A percentile compares a stretch with the other conserved stretches of the same genome.
Conservation (phyloP, 495 filamentous ascomycete genomes). For the Symbiotaphrina buchneri region DNA sequence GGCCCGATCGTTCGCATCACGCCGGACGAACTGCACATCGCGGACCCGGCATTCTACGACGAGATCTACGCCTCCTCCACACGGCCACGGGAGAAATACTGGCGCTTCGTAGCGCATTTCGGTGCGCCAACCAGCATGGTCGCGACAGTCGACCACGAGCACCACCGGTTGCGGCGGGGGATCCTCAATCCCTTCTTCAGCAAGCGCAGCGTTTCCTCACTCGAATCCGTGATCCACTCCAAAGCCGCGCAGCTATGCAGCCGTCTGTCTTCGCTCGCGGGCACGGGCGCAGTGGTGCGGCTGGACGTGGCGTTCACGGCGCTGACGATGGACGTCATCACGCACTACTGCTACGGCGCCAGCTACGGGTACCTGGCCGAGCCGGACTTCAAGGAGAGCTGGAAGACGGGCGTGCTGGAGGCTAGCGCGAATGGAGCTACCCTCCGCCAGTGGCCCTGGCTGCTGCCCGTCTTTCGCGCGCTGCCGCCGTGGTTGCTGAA, state of each 20-base stretch:
- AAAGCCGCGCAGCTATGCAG: conserved; percentile 14
- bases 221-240: conserved; percentile 13
- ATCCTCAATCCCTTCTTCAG: conserved; percentile 16
- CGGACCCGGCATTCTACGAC: conserved; percentile 16
- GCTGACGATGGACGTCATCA: conserved; percentile 19
- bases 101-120: no score
- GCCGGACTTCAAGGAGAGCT: conserved; percentile 13
- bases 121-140: no score
- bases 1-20: conserved; percentile 16
- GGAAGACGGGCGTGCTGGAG: conserved; percentile 7
- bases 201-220: conserved; percentile 9
- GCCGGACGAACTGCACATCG: conserved; percentile 18
- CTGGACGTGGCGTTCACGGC: conserved; percentile 15
- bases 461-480: conserved; percentile 9
- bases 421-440: conserved; percentile 6
- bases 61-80: conserved; percentile 14
- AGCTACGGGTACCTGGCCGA: conserved; percentile 14
- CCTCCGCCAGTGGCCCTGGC: conserved; percentile 12
- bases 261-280: conserved; percentile 13
- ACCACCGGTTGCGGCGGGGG: conserved; percentile 12
- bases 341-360: conserved; percentile 11
- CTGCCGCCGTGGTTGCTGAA: conserved; percentile 6
- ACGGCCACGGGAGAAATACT: no score
- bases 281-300: conserved; percentile 10
- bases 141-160: conserved; percentile 8